A percentile compares a stretch with the other conserved stretches of the same genome.
These are phyloP conservation scores for Mortierella antarctica DNA, from an alignment of 192 early-diverging fungal genomes.

Conservation along the genomic window DNA sequence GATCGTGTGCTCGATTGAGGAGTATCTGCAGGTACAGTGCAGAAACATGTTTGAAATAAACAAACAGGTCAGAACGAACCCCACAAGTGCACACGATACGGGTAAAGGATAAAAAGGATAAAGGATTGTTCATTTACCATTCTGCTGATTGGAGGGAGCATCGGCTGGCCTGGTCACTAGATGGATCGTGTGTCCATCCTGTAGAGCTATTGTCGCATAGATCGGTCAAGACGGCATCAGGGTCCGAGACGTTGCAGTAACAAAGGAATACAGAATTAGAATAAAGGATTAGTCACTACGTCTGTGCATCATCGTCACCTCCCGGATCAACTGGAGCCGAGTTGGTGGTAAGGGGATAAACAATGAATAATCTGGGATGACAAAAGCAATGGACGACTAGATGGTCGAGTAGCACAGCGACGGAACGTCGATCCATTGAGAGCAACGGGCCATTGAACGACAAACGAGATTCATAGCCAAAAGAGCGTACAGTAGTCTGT, in stretches of 20 bases:
- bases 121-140: conserved; percentile 46
- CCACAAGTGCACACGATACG: not conserved
- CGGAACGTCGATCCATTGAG: not conserved
- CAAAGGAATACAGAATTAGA: conserved; percentile 22
- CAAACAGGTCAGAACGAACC: too few species aligned
- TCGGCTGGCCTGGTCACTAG: conserved; percentile 61
- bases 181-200: conserved; percentile 62
- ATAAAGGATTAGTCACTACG: conserved; percentile 38
- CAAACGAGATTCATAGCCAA: not conserved
- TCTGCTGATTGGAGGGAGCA: conserved; percentile 56
- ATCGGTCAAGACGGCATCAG: not conserved
- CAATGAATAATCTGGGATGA: conserved; percentile 44
- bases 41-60: not conserved
- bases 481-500: conserved; percentile 56
- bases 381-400: not conserved
- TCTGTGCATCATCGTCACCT: not conserved
- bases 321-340: conserved; percentile 24
- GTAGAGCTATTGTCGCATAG: conserved; percentile 38
- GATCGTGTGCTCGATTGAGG: conserved; percentile 11
- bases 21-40: conserved; percentile 5
- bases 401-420: not conserved
- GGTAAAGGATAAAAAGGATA: not conserved
- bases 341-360: conserved; percentile 7
- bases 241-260: not conserved
- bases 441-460: not conserved